These are phyloP conservation scores for Chrysosporium keratinophilum DNA, from an alignment of 2,329 filamentous ascomycete species.

Conservation along the genomic window DNA sequence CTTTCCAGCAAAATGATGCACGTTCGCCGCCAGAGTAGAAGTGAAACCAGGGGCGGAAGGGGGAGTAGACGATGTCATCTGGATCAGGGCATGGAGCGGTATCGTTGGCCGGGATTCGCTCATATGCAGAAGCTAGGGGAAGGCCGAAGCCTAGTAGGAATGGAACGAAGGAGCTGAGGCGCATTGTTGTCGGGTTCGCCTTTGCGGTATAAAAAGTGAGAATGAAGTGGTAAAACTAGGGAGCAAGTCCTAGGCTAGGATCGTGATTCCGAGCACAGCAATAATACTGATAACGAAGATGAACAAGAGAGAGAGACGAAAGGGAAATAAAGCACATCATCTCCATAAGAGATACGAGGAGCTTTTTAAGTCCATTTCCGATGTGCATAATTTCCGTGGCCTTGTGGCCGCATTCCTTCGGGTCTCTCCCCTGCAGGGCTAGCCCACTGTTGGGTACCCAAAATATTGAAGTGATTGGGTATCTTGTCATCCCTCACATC, in stretches of 20 bases:
- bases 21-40: constrained; percentile 9
- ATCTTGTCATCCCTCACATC: background rate
- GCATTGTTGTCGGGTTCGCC: background rate
- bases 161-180: constrained; percentile 12
- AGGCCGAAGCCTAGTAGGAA: constrained; percentile 4
- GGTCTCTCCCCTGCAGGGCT: background rate
- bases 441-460: background rate
- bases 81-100: constrained; percentile 26
- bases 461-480: background rate
- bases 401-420: background rate
- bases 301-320: too few species aligned
- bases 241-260: background rate
- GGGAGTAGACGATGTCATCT: constrained; percentile 43
- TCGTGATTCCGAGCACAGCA: background rate
- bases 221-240: too few species aligned
- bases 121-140: background rate
- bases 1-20: constrained; percentile 23
- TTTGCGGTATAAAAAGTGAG: background rate
- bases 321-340: too few species aligned
- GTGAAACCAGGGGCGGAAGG: constrained; percentile 10
- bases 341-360: background rate
- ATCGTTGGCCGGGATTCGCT: background rate
- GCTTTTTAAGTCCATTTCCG: background rate
- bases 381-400: background rate
- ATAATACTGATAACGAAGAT: too few species aligned